A percentile compares a stretch with the other conserved stretches of the same genome.
These are phyloP conservation scores for Graphiopsis chlorocephala DNA, from an alignment of 2,329 filamentous ascomycete genomes.

Conservation along the genomic window DNA sequence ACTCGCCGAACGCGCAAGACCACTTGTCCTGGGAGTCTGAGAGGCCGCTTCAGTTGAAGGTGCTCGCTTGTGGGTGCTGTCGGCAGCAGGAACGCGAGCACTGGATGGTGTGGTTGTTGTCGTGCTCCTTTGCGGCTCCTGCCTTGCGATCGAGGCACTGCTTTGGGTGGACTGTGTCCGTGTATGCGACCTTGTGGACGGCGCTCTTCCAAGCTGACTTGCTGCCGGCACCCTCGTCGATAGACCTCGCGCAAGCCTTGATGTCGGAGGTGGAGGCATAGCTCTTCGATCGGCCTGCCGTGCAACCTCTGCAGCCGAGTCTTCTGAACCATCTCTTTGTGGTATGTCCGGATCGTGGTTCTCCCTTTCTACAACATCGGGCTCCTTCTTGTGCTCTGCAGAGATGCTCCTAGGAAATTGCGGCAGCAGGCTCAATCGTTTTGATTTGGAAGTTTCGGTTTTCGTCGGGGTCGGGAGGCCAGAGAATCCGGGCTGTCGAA, in stretches of 20 bases:
- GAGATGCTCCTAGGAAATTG: constrained; percentile 28
- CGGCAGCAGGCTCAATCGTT: constrained; percentile 33
- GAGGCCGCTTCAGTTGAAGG: constrained; percentile 4
- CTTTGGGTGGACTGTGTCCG: constrained; percentile 22
- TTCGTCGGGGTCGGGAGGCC: constrained; percentile 14
- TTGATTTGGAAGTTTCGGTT: constrained; percentile 20
- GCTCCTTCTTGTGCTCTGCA: constrained; percentile 26
- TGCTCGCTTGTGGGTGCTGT: constrained; percentile 10
- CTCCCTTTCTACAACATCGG: constrained; percentile 20
- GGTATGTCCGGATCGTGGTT: background rate
- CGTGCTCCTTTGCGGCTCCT: background rate
- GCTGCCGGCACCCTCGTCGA: constrained; percentile 15
- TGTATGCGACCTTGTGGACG: constrained; percentile 20
- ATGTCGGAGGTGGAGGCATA: constrained; percentile 29
- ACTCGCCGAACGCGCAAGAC: constrained; percentile 9
- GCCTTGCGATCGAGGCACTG: constrained; percentile 7
- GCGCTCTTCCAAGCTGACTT: constrained; percentile 18
- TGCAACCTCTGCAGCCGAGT: background rate
- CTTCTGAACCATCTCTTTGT: background rate
- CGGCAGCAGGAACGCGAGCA: background rate
- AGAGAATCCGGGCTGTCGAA: constrained; percentile 14
- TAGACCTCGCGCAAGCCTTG: constrained; percentile 20
- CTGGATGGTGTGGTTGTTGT: background rate
- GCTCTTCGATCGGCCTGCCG: constrained; percentile 22
- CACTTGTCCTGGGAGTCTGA: background rate